Percentiles rank a stretch among this genome's conserved stretches.
These are phyloP conservation scores for Beauveria sp. DNA, from an alignment of 2,329 filamentous ascomycete genomes.

Conservation along the genomic window DNA sequence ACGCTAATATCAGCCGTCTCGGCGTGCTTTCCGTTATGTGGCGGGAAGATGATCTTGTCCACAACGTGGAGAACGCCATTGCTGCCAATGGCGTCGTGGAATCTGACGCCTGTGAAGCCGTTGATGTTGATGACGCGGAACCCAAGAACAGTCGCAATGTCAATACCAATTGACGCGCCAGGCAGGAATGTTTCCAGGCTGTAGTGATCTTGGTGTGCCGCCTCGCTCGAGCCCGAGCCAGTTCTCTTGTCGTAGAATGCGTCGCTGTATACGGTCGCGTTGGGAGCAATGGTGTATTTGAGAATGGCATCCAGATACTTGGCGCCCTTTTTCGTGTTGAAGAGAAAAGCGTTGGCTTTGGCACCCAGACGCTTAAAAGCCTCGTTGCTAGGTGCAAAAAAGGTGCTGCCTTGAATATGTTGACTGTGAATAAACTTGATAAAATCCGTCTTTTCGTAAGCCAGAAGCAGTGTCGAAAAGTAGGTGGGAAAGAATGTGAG, in stretches of 20 bases:
- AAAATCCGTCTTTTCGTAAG: slow-evolving; percentile 66
- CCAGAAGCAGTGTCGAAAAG: slow-evolving; percentile 75
- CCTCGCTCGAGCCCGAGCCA: slow-evolving; percentile 21
- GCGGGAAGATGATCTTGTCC: slow-evolving; percentile 66
- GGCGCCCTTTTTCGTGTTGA: slow-evolving; percentile 62
- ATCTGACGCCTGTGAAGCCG: slow-evolving; percentile 55
- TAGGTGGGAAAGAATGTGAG: slow-evolving; percentile 60
- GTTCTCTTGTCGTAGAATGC: slow-evolving; percentile 53
- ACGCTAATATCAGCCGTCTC: slow-evolving; percentile 12
- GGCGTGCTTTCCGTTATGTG: slow-evolving; percentile 35
- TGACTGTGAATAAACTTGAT: slow-evolving; percentile 50
- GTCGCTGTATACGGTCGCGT: slow-evolving; percentile 76
- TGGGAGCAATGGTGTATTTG: slow-evolving; percentile 68
- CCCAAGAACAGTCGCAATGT: slow-evolving; percentile 61
- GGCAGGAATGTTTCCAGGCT: slow-evolving; percentile 67
- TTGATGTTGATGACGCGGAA: slow-evolving; percentile 70
- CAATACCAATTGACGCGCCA: slow-evolving; percentile 59
- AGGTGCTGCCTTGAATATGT: slow-evolving; percentile 54
- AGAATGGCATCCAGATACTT: slow-evolving; percentile 72
- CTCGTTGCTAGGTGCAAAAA: slow-evolving; percentile 74
- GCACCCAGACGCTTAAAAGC: slow-evolving; percentile 73
- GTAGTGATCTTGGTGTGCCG: slow-evolving; percentile 42
- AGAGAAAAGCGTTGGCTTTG: slow-evolving; percentile 73
- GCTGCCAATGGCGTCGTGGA: slow-evolving; percentile 63
- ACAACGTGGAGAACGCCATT: slow-evolving; percentile 82